These are phyloP conservation scores for Leishmania major DNA, from an alignment of 208 protist genomes.

Conservation along the genomic window DNA sequence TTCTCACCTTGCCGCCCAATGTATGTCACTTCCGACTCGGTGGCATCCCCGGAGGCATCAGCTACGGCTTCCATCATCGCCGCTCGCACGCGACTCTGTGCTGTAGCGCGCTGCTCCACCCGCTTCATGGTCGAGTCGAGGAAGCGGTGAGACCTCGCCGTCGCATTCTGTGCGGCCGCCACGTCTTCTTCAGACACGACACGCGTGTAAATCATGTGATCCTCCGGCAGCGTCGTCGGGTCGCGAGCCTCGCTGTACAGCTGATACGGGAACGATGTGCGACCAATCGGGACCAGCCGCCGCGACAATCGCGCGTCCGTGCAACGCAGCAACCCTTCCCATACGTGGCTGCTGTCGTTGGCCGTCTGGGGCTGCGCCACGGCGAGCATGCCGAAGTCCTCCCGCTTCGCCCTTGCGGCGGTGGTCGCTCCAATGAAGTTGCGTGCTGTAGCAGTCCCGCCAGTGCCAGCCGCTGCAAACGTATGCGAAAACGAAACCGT, in stretches of 20 bases:
- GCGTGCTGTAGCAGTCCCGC: slow-evolving; percentile 6
- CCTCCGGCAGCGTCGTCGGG: slow-evolving; percentile 30
- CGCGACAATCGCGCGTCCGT: slow-evolving; percentile 29
- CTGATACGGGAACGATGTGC: slow-evolving; percentile 65
- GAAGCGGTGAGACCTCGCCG: not conserved
- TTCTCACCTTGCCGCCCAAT: slow-evolving; percentile 10
- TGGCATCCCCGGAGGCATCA: not conserved
- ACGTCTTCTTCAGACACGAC: slow-evolving; percentile 39
- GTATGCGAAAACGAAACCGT: not conserved
- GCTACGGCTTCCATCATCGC: slow-evolving; percentile 1
- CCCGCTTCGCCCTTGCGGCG: slow-evolving; percentile 40
- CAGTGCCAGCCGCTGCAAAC: not conserved
- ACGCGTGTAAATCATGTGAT: slow-evolving; percentile 55
- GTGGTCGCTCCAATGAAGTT: slow-evolving; percentile 51
- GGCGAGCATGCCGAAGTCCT: slow-evolving; percentile 63
- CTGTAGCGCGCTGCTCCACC: slow-evolving; percentile 12
- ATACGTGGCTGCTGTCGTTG: slow-evolving; percentile 39
- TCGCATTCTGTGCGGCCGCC: not conserved
- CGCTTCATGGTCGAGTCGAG: not conserved
- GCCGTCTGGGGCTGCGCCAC: slow-evolving; percentile 30
- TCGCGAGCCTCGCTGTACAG: slow-evolving; percentile 64
- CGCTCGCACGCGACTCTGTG: slow-evolving; percentile 18
- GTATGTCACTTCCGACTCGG: not conserved
- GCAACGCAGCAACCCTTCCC: slow-evolving; percentile 66
- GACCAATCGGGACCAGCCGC: slow-evolving; percentile 70